Conservation (phyloP, 306 rosid species). For the Rosa persica region DNA sequence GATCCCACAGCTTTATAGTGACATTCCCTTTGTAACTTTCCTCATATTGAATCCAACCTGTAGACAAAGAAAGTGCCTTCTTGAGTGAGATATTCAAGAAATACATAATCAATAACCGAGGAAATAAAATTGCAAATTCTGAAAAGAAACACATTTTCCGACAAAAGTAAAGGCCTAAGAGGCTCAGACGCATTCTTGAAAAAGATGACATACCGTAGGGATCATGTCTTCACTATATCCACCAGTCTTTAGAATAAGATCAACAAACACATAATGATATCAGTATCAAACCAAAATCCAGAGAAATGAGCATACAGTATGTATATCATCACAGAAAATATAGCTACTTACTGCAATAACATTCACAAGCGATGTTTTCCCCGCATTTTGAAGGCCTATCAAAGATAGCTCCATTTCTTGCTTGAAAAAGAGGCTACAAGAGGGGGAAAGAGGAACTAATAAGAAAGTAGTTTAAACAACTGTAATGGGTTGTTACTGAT, state of each 20-base stretch:
- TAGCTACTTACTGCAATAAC: constrained; percentile 63
- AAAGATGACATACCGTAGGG: constrained; percentile 56
- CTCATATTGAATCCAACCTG: constrained; percentile 82
- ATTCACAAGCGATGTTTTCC: constrained; percentile 73
- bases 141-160: not conserved
- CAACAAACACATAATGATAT: constrained; percentile 22
- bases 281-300: constrained; percentile 17
- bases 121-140: not conserved
- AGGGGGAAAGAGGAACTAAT: not conserved
- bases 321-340: not conserved
- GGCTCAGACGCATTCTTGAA: not conserved
- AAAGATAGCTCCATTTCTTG: constrained; percentile 77
- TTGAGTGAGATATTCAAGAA: constrained; percentile 9
- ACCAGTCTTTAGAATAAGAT: constrained; percentile 45
- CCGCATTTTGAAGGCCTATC: constrained; percentile 75
- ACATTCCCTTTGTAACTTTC: constrained; percentile 71
- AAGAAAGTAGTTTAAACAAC: not conserved
- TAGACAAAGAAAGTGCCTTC: constrained; percentile 9
- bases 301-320: not conserved
- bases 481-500: not conserved
- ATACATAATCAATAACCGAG: not conserved
- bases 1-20: constrained; percentile 69
- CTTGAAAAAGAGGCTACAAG: constrained; percentile 58
- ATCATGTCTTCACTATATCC: constrained; percentile 78
- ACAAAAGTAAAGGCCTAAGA: not conserved